Evolutionary conservation across 2,329 filamentous ascomycete species (phyloP), one percentile per base, ranked within the genome.

Genomic region (Fusarium protoensiforme): DNA sequence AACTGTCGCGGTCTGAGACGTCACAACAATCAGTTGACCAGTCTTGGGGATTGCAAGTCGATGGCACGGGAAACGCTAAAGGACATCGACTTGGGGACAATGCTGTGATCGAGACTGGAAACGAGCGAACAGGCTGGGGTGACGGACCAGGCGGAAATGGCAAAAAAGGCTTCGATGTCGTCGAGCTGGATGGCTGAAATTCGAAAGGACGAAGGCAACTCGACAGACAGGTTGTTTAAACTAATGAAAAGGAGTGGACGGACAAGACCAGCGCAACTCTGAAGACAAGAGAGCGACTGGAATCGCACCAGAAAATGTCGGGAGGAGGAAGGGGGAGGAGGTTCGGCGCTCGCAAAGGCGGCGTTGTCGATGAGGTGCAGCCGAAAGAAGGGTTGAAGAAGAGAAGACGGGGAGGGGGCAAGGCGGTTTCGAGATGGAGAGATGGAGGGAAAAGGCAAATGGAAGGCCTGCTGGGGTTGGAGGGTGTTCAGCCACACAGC

Each of bases 211-310:
- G 75, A 77, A 77, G 74, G 70, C 71, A 78, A 67, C 61, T 69
- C 73, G 51, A 78, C 67, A 65, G 64, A 43, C 61, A 67, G 57
- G 57, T 60, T 51, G 68, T 65, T 67, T 78, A 81, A 80, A 75
- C 64, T 77, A 75, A 79, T 76, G 73, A 73, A 83, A 84, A 88
- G 85, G 88, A 90, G 87, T 84, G 88, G 88, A 90, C 88, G 87
- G 88, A 80, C 87, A 83, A 89, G 83, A 87, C 88, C 88, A 90
- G 87, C 82, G 82, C 85, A 87, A 85, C 85, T 82, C 81, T 75
- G 81, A 81, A 78, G 75, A 84, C 53, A 75, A 84, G 85, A 84
- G 80, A 84, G 85, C 86, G 80, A 80, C 87, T 85, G 87, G 88
- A 87, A 88, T 88, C 85, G 88, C 83, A 85, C 88, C 88, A 89